Evolutionary conservation across 805 yeast species (phyloP).

Genomic region (Candida glaebosa): DNA sequence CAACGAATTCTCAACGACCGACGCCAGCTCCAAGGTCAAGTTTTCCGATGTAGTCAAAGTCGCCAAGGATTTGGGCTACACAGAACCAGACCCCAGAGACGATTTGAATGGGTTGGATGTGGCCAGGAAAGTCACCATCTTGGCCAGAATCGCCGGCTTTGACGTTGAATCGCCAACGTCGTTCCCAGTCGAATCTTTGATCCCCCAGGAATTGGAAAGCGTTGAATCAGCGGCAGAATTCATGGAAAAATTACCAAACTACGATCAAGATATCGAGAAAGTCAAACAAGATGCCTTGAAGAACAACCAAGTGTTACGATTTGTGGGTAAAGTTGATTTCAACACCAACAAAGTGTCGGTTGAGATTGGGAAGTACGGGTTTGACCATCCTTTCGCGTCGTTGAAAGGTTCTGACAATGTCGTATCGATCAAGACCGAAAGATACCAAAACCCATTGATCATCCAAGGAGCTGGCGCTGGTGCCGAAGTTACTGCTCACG

Average conservation of each 20-base stretch:
- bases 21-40: constrained; percentile 53
- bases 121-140: constrained; percentile 95
- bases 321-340: constrained; percentile 87
- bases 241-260: constrained; percentile 74
- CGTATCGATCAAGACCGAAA: constrained; percentile 82
- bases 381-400: constrained; percentile 92
- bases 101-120: constrained; percentile 97
- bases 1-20: constrained; percentile 81
- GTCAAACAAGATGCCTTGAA: constrained; percentile 78
- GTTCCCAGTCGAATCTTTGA: constrained; percentile 90
- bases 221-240: constrained; percentile 74
- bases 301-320: constrained; percentile 85
- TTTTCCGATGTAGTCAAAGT: constrained; percentile 87
- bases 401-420: constrained; percentile 96
- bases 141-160: constrained; percentile 89
- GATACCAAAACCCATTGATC: constrained; percentile 90
- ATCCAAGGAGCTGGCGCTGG: constrained; percentile 97
- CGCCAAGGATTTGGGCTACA: constrained; percentile 91
- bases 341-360: constrained; percentile 68
- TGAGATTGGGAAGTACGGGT: constrained; percentile 82
- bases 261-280: constrained; percentile 73
- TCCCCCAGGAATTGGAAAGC: constrained; percentile 80
- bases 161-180: constrained; percentile 82
- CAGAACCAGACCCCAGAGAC: constrained; percentile 99
- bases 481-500: constrained; percentile 70